Evolutionary conservation across 768 basidiomycete species (phyloP), one percentile per base, ranked within the genome.

Genomic region (Auricularia sp.): DNA sequence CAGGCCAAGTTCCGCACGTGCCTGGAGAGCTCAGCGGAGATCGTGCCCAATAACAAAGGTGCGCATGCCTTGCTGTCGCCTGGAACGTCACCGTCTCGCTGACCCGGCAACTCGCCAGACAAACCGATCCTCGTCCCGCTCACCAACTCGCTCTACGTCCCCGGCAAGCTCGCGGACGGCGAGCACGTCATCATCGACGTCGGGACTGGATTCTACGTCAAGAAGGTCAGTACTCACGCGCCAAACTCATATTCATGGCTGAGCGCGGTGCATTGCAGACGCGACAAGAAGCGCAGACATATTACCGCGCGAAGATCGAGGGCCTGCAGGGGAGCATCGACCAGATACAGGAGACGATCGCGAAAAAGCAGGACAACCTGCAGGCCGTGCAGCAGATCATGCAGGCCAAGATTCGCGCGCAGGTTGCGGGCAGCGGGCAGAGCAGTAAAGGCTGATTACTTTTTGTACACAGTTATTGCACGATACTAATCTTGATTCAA

Each of bases 131-230:
- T 98, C 14, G 92, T 98, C 10, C 96, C 97, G 5, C 75, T 98
- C 64, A 98, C 94, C 16, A 92, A 90, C 74, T 98, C 95, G 0
- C 82, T 99, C 2, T 98, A 98, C 72, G 90, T 98, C 33, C 94
- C 96, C 2, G 97, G 95, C 21, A 93, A 87, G 76, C 80, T 98
- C 59, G 81, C 79, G 51, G 90, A 97, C 71, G 75, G 84, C 0
- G 89, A 94, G 56, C 83, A 92, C 69, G 95, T 99, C 59, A 87
- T 98, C 67, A 85, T 98, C 45, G 97, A 99, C 73, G 82, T 98
- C 34, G 97, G 97, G 1, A 98, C 96, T 0, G 96, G 97, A 0
- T 99, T 98, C 75, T 98, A 88, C 69, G 90, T 98, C 18, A 87
- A 92, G 76, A 99, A 98, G 83, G 97, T 92, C 59, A 54, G 79